Evolutionary conservation across 2,329 filamentous ascomycete genomes (phyloP), one percentile per base, ranked within the genome.

Genomic region (Diaporthe sp.): DNA sequence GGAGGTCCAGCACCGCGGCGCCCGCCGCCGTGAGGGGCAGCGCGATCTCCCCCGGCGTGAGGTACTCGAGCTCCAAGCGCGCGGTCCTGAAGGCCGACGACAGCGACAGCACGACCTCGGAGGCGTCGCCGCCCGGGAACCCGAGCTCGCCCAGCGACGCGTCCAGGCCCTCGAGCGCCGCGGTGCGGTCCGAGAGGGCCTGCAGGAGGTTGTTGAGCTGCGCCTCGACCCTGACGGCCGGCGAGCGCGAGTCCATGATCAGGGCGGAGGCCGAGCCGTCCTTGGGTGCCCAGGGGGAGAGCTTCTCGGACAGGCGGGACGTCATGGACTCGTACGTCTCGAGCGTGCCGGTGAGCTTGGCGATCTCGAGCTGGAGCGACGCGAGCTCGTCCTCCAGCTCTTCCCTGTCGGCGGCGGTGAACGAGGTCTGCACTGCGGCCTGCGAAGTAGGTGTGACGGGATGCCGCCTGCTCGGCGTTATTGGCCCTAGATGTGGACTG

Each of bases 51-150:
- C 90, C 91, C 0, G 91, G 91, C 0, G 87, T 89, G 28, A 92
- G 85, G 79, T 92, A 92, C 81, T 92, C 91, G 3, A 92, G 87
- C 78, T 92, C 90, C 0, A 92, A 83, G 1, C 91, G 87, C 1
- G 90, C 91, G 2, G 87, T 82, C 28, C 90, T 88, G 82, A 93
- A 89, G 2, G 87, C 85, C 2, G 84, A 77, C 0, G 85, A 81
- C 17, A 93, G 85, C 0, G 87, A 85, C 1, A 83, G 76, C 10
- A 92, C 80, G 74, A 89, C 86, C n/a, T 88, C 87, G n/a, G 82
- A 73, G 0, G 87, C 85, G 76, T 90, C 87, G 9, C 78, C 76
- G 1, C 88, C 87, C 0, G 83, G 80, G 78, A 92, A 92, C 8
- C 90, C 90, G 0, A 92, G 85, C 1, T 81, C 80, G 12, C 79